Base-by-base conservation (phyloP, 2,329 filamentous ascomycete species). In the Penicillium sp. region DNA sequence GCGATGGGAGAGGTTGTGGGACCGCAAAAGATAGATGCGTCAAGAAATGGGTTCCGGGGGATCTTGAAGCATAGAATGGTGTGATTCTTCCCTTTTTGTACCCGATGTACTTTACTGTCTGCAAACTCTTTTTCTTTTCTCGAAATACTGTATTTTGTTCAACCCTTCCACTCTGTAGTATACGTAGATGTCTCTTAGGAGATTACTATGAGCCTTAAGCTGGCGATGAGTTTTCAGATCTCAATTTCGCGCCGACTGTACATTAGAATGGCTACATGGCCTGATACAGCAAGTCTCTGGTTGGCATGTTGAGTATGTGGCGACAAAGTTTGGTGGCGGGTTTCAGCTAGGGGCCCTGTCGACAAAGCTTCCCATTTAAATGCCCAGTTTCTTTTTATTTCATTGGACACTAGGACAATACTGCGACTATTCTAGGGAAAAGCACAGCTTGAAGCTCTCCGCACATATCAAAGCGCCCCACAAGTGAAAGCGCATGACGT, bases 51-150 rank as follows among this genome's bases (percentile, higher is more conserved):
- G 58, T 56, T 54, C 58, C 44, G 60, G 58, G 59, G 61, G 58
- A 66, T 69, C 68, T 69, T 69, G 69, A 67, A 60, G 68, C 69
- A 71, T 71, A 69, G 66, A 69, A 61, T 63, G 62, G 59, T 66
- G 63, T 67, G 60, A 60, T 60, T 64, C 64, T 69, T 67, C 66
- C 65, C 61, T 60, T 69, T 62, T 65, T 72, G 61, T 67, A 66
- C 65, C 68, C 66, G 65, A 70, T 72, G 70, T 73, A 73, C 63
- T 73, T 72, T 73, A 74, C 67, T 71, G 66, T 67, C 67, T 71
- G 69, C 67, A 68, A 71, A 65, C 66, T 68, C 46, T 64, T 66
- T 66, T 64, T 60, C 59, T 64, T 68, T 34, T 66, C 66, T 57
- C 59, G 60, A 52, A 57, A 57, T 52, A 34, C 42, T 60, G 42